A percentile compares a stretch with the other conserved stretches of the same genome.
These are phyloP conservation scores for Phragmites australis DNA, from an alignment of 176 grass and related monocot genomes.

Conservation along the genomic window DNA sequence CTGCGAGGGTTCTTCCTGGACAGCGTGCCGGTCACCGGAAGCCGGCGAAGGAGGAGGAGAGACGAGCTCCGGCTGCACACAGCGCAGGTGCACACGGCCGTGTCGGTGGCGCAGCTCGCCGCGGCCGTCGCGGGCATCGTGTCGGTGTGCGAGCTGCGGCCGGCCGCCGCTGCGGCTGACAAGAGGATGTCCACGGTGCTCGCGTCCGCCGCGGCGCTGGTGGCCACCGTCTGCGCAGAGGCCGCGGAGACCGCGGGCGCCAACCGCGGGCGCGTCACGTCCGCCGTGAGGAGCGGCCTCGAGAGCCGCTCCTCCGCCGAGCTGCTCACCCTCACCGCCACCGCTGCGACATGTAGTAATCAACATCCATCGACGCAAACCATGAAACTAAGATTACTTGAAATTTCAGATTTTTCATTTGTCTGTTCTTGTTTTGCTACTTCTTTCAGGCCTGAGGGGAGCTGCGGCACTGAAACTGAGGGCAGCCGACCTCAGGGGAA, in stretches of 20 bases:
- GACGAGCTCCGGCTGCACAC: slow-evolving; percentile 69
- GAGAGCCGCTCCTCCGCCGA: slow-evolving; percentile 58
- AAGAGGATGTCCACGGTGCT: slow-evolving; percentile 52
- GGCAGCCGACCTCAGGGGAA: slow-evolving; percentile 36
- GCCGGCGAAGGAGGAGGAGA: slow-evolving; percentile 44
- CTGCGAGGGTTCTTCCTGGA: slow-evolving; percentile 53
- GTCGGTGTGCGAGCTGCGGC: slow-evolving; percentile 46
- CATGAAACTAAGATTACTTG: background rate
- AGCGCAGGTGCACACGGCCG: slow-evolving; percentile 75
- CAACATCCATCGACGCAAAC: background rate
- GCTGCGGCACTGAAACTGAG: slow-evolving; percentile 69
- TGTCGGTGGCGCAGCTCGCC: slow-evolving; percentile 78
- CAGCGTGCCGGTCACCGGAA: slow-evolving; percentile 49
- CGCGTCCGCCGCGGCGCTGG: slow-evolving; percentile 67
- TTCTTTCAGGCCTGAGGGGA: slow-evolving; percentile 67
- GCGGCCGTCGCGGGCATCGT: slow-evolving; percentile 65
- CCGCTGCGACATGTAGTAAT: slow-evolving; percentile 71
- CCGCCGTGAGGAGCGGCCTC: slow-evolving; percentile 56
- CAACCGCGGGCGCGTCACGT: slow-evolving; percentile 51
- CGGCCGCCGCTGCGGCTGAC: background rate
- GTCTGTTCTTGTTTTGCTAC: background rate
- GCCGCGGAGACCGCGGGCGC: slow-evolving; percentile 63
- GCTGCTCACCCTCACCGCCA: slow-evolving; percentile 65
- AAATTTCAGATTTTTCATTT: background rate
- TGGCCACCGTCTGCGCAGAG: slow-evolving; percentile 93